Conservation (phyloP, 1,284 basidiomycete species). For the Cryptococcus sp. region DNA sequence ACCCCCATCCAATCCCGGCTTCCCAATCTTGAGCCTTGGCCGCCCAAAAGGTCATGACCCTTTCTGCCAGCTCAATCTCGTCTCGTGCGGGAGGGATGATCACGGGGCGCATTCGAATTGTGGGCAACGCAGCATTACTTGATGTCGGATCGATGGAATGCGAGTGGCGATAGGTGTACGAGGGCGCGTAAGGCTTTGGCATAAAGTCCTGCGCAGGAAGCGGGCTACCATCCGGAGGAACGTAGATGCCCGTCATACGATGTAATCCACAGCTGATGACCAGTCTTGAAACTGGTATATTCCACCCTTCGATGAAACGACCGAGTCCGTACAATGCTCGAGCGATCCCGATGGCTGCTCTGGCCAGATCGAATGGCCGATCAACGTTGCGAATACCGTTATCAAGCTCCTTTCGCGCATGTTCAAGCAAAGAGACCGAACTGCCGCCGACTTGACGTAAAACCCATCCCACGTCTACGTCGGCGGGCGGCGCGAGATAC, state of each 20-base stretch:
- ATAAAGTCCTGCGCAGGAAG: constrained; percentile 3
- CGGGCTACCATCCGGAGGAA: constrained; percentile 17
- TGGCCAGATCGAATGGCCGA: constrained; percentile 35
- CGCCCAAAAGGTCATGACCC: constrained; percentile 42
- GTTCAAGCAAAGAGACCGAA: constrained; percentile 23
- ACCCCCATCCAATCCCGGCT: constrained; percentile 34
- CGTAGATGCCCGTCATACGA: constrained; percentile 26
- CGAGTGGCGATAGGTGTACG: constrained; percentile 18
- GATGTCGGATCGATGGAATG: constrained; percentile 8
- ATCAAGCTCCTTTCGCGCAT: constrained; percentile 34
- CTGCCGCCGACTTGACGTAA: constrained; percentile 26
- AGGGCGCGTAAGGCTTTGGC: constrained; percentile 22
- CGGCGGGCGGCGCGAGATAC: constrained; percentile 8
- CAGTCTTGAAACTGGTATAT: constrained; percentile 33
- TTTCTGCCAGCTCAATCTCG: constrained; percentile 37
- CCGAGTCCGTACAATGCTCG: constrained; percentile 32
- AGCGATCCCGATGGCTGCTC: constrained; percentile 37
- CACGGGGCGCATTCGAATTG: constrained; percentile 33
- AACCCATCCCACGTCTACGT: constrained; percentile 11
- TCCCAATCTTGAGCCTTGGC: constrained; percentile 41
- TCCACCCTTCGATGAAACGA: constrained; percentile 42
- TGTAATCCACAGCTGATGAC: constrained; percentile 41
- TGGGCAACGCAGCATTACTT: constrained; percentile 7
- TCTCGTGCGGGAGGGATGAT: constrained; percentile 41
- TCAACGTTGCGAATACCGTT: constrained; percentile 34